A percentile compares a stretch with the other conserved stretches of the same genome.
Conservation (phyloP, 1,284 basidiomycete genomes). For the Coriolopsis trogii region DNA sequence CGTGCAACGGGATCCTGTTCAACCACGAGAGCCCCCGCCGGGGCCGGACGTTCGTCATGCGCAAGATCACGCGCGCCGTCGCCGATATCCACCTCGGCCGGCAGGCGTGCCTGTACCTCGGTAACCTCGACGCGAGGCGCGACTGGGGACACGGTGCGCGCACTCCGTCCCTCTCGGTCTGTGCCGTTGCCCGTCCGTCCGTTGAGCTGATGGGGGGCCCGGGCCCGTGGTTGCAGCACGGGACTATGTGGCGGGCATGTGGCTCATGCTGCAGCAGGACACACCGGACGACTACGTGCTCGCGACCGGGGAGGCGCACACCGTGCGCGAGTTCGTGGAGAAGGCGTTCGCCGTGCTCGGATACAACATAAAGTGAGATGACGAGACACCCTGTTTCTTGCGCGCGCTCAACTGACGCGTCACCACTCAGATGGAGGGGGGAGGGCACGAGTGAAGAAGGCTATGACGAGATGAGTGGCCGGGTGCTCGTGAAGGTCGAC, state of each 20-base stretch:
- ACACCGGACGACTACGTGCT: conserved; percentile 86
- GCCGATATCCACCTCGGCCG: conserved; percentile 88
- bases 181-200: too few relatives aligned
- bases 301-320: conserved; percentile 91
- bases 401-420: conserved; percentile 9
- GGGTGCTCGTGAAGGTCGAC: conserved; percentile 80
- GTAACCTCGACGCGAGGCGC: conserved; percentile 88
- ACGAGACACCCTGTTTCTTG: too few relatives aligned
- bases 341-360: conserved; percentile 76
- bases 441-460: conserved; percentile 76
- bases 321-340: conserved; percentile 87
- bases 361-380: conserved; percentile 58
- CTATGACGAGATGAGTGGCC: conserved; percentile 65
- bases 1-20: conserved; percentile 90
- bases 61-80: conserved; percentile 88
- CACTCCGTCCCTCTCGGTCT: too few relatives aligned
- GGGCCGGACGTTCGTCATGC: conserved; percentile 90
- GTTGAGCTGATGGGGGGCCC: not conserved
- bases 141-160: conserved; percentile 90
- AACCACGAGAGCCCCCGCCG: conserved; percentile 93
- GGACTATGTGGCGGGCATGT: conserved; percentile 94
- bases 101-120: conserved; percentile 85
- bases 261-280: conserved; percentile 89
- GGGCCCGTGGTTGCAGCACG: conserved; percentile 54
- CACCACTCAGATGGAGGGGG: conserved; percentile 69